These are phyloP conservation scores for Zea mays DNA, from an alignment of 176 grass and related monocot species.

Conservation along the genomic window Zm-B73-REFERENCE-NAM-5.0 NC_050100.1:23527501-23528000, in stretches of 20 bases:
- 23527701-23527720: slow-evolving; percentile 9
- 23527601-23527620: neutral
- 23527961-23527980: neutral
- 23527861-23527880: slow-evolving; percentile 99
- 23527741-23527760: slow-evolving; percentile 15
- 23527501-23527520: slow-evolving; percentile 12
- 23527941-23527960: neutral
- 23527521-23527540: slow-evolving; percentile 15
- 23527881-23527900: slow-evolving; percentile 77
- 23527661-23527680: neutral
- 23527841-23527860: slow-evolving; percentile 99
- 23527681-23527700: neutral
- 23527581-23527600: neutral
- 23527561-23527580: neutral
- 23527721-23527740: slow-evolving; percentile 17
- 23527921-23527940: slow-evolving; percentile 15
- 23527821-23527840: slow-evolving; percentile 88
- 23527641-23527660: slow-evolving; percentile 26
- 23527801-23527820: slow-evolving; percentile 30
- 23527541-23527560: neutral
- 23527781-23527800: slow-evolving; percentile 26
- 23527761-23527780: slow-evolving; percentile 14
- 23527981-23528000: neutral
- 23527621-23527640: slow-evolving; percentile 4
- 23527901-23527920: slow-evolving; percentile 5